Base-by-base conservation (phyloP, 345 rosid genomes). In the Combretum micranthum region DNA sequence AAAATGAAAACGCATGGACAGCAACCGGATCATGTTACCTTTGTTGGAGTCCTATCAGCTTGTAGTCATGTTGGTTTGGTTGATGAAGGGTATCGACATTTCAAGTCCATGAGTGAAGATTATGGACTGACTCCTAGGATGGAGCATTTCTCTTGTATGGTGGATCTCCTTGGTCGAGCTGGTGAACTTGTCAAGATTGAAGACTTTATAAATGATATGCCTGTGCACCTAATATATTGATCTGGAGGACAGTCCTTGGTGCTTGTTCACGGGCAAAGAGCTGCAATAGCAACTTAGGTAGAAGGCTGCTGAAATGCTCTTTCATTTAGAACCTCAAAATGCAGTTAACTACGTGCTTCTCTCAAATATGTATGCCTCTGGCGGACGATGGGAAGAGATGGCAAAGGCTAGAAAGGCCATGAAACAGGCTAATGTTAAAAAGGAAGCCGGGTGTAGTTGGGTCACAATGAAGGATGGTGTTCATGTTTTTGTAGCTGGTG, bases 381-480 rank as follows among this genome's bases (percentile, higher is more conserved):
- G 86, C 26, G 91, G 77, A 39, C 84, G 77, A 53, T 91, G 98
- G 98, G 86, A 77, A 50, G 95, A 81, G 56, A 77, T 91, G 70
- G 88, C 74, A 42, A 69, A 65, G 42, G 82, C 95, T 45, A 79
- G 98, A 67, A 80, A 52, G 69, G 80, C 73, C 58, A 88, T 91
- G 98, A 74, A 71, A 69, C 79, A 72, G 62, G 88, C 92, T 15
- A 80, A 65, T 4, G 96, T 77, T 64, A 88, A 79, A 66, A 91
- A 91, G 66, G 98, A 91, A 74, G 95, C 95, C 6, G 98, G 98
- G 42, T 85, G 86, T 55, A 88, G 96, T 64, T 91, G 98, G 98
- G 96, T 91, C 23, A 83, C 85, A 21, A 88, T 88, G 98, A 88
- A 83, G 47, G 96, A 88, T 51, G 95, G 95, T 1, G 85, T 91